Percentiles rank a stretch among this genome's conserved stretches.
phyloP scores from a whole-genome alignment of 108 stramenopile species.

The Nitzschia sp. region DNA sequence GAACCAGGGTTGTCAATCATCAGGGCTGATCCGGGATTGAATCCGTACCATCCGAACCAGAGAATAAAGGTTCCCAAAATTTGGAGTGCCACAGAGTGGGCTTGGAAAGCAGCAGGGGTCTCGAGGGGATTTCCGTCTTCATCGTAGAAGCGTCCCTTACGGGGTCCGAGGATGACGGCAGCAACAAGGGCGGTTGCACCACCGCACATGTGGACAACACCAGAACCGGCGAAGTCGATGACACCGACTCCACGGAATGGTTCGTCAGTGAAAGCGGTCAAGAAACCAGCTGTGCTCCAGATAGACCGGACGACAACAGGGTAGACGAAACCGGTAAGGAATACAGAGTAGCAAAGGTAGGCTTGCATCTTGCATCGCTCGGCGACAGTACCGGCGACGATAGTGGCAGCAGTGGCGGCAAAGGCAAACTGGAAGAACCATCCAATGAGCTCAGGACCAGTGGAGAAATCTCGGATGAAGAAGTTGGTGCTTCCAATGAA shows the following conservation, averaged over 20 bases:
- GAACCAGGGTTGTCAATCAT: conserved; percentile 58
- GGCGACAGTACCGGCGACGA: conserved; percentile 81
- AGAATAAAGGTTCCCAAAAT: conserved; percentile 85
- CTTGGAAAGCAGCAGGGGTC: conserved; percentile 58
- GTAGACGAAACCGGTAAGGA: conserved; percentile 88
- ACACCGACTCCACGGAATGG: conserved; percentile 73
- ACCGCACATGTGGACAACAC: conserved; percentile 94
- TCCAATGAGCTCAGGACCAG: conserved; percentile 40
- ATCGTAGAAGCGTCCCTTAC: conserved; percentile 86
- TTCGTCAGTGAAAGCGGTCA: conserved; percentile 55
- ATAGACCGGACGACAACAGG: conserved; percentile 85
- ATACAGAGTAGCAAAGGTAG: conserved; percentile 83
- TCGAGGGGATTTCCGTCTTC: conserved; percentile 77
- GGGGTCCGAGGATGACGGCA: conserved; percentile 82
- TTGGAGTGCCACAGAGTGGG: conserved; percentile 78
- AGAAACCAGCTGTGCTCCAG: conserved; percentile 77
- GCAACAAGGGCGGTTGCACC: conserved; percentile 88
- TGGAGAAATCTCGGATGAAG: conserved; percentile 46
- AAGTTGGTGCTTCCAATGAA: conserved; percentile 76
- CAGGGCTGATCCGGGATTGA: conserved; percentile 88
- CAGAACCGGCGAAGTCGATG: conserved; percentile 93
- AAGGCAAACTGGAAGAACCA: conserved; percentile 73
- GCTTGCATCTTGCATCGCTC: conserved; percentile 76
- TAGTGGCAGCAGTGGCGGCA: conserved; percentile 84
- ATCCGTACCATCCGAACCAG: conserved; percentile 94